These are phyloP conservation scores for Septoria linicola DNA, from an alignment of 2,329 filamentous ascomycete genomes.

Conservation along the genomic window DNA sequence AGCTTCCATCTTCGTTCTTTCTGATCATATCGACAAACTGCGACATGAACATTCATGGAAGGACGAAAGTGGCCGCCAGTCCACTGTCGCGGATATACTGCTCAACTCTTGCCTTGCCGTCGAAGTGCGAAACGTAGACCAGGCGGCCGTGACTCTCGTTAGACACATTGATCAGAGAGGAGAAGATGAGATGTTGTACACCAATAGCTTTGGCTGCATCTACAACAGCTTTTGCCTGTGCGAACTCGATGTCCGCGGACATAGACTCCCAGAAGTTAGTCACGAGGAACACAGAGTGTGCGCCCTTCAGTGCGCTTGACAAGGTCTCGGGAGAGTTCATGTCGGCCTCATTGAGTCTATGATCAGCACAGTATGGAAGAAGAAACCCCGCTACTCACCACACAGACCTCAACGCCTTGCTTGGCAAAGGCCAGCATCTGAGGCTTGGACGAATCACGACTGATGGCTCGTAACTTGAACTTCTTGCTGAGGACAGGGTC, in stretches of 20 bases:
- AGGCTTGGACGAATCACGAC: too few relatives aligned
- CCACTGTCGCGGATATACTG: not conserved
- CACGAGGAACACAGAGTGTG: not conserved
- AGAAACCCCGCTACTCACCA: too few relatives aligned
- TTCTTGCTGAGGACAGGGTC: constrained; percentile 45
- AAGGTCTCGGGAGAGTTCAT: not conserved
- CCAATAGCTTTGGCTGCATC: not conserved
- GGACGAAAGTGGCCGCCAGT: not conserved
- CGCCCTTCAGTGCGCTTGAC: not conserved
- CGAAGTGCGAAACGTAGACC: not conserved
- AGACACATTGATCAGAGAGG: not conserved
- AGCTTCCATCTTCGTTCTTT: too few relatives aligned
- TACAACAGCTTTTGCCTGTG: not conserved
- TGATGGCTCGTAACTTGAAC: constrained; percentile 55
- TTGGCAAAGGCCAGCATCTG: too few relatives aligned
- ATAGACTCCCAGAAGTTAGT: not conserved
- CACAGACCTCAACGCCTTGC: too few relatives aligned
- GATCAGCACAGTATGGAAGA: too few relatives aligned
- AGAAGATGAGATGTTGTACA: not conserved
- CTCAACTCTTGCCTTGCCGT: not conserved
- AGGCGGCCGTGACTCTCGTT: not conserved
- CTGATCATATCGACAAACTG: too few relatives aligned
- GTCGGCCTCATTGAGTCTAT: too few relatives aligned
- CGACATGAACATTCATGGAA: not conserved
- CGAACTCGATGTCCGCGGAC: not conserved